Evolutionary conservation across 2,329 filamentous ascomycete genomes (phyloP).

Genomic region (Intubia oerlemansii): DNA sequence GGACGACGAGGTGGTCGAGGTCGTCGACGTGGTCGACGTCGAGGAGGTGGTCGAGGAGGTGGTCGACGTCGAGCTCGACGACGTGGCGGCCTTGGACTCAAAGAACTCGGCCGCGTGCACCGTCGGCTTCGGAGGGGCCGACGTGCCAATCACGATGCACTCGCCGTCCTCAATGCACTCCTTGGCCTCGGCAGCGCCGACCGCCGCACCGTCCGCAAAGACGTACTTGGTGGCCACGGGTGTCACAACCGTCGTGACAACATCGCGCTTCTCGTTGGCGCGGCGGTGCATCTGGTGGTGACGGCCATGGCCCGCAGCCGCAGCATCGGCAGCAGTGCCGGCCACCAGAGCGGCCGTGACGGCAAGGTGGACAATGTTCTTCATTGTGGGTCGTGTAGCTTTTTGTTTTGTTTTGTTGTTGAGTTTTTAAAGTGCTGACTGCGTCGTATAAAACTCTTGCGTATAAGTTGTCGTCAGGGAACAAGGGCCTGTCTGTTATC

Average conservation of each 20-base stretch:
- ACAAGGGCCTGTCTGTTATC: too few relatives aligned
- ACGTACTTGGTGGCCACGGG: conserved; percentile 48
- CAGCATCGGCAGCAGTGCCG: conserved; percentile 28
- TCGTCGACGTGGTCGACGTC: neutral
- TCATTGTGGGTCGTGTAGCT: conserved; percentile 21
- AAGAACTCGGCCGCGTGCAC: conserved; percentile 26
- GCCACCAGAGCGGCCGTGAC: conserved; percentile 30
- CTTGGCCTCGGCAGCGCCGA: conserved; percentile 44
- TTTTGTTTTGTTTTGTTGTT: too few relatives aligned
- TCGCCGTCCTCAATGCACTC: conserved; percentile 49
- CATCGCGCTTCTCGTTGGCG: conserved; percentile 17
- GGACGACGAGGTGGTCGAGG: neutral
- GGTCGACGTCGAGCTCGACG: conserved; percentile 1
- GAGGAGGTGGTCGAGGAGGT: neutral
- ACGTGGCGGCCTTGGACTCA: conserved; percentile 19
- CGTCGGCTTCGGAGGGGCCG: conserved; percentile 26
- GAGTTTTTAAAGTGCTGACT: too few relatives aligned
- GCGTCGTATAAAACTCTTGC: too few relatives aligned
- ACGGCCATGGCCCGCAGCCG: too few relatives aligned
- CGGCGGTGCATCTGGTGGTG: conserved; percentile 36
- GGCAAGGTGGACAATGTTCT: conserved; percentile 25
- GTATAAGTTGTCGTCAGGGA: too few relatives aligned
- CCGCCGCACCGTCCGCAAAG: conserved; percentile 38
- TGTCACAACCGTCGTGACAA: conserved; percentile 30
- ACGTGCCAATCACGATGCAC: conserved; percentile 43